Base-by-base conservation (phyloP, 2,329 filamentous ascomycete genomes). In the Penicillium sp. region DNA sequence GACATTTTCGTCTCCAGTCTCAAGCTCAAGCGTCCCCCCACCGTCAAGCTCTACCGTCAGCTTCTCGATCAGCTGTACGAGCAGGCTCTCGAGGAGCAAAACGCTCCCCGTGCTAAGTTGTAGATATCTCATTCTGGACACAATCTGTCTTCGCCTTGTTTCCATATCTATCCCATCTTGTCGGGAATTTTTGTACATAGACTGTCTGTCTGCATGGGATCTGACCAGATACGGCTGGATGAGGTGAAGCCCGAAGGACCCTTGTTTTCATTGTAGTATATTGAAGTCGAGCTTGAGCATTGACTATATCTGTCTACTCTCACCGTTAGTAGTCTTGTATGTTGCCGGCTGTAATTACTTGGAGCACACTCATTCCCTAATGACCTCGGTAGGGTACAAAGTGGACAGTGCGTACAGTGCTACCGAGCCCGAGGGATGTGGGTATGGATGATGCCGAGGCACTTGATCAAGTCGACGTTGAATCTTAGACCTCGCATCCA, bases 1-100 rank as follows among this genome's bases (percentile, higher is more conserved):
- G 68, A 73, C 57, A 25, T 22, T 3, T 2, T 26, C 33, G 16
- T 33, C 22, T 57, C 59, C 63, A 90, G 88, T 58, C 77, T 91
- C 63, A 92, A 92, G 76, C 79, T 91, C 71, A 91, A 91, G 81
- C 84, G 89, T 46, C 87, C 88, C 52, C 87, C 89, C 64, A 82
- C 86, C 5, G 87, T 83, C 28, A 90, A 89, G 81, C 79, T 76
- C 64, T 90, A 84, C 73, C 81, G 86, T 57, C 67, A 78, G 46
- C 72, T 85, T 37, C 73, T 89, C 26, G 86, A 89, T 65, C 79
- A 83, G 63, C 80, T 88, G 68, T 90, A 90, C 68, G 82, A 81
- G 33, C 84, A 87, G 71, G 81, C 81, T 14, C 64, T 74, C n/a
- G 76, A 74, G 30, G 74, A 74, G 57, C 62, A 76, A 51, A 73